These are phyloP conservation scores for Barnettozyma pratensis DNA, from an alignment of 805 yeast species.

Conservation along the genomic window DNA sequence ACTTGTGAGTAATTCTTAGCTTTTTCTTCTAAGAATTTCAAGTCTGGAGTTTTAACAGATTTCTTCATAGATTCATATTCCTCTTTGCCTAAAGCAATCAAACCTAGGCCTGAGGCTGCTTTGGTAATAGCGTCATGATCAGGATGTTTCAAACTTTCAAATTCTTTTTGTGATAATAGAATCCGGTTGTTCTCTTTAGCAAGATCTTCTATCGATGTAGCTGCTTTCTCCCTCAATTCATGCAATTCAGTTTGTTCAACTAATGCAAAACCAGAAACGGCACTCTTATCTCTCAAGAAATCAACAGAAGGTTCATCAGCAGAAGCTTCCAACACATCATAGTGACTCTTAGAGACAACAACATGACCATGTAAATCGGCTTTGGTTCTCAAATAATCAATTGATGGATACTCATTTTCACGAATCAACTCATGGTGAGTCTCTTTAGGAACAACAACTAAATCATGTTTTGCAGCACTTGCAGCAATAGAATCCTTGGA, in stretches of 20 bases:
- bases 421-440: conserved; percentile 14
- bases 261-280: not conserved
- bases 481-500: not conserved
- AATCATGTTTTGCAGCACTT: conserved; percentile 8
- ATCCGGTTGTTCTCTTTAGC: conserved; percentile 13
- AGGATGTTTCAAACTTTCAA: conserved; percentile 4
- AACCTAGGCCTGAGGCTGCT: conserved; percentile 2
- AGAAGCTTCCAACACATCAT: conserved; percentile 16
- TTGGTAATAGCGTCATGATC: not conserved
- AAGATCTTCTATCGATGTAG: conserved; percentile 17
- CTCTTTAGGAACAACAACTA: conserved; percentile 6
- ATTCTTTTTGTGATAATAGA: conserved; percentile 6
- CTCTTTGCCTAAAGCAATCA: not conserved
- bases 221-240: conserved; percentile 11
- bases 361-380: conserved; percentile 19
- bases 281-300: conserved; percentile 3
- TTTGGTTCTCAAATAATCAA: conserved; percentile 18
- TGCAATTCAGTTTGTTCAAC: conserved; percentile 5
- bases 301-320: conserved; percentile 9
- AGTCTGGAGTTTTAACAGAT: conserved; percentile 21
- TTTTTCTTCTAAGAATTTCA: conserved; percentile 15
- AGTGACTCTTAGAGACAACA: conserved; percentile 22
- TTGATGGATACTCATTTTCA: conserved; percentile 20
- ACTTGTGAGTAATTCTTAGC: conserved; percentile 16
- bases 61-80: conserved; percentile 1